A percentile compares a stretch with the other conserved stretches of the same genome.
These are phyloP conservation scores for Pseudogymnoascus sp. DNA, from an alignment of 2,329 filamentous ascomycete species.

Conservation along the genomic window DNA sequence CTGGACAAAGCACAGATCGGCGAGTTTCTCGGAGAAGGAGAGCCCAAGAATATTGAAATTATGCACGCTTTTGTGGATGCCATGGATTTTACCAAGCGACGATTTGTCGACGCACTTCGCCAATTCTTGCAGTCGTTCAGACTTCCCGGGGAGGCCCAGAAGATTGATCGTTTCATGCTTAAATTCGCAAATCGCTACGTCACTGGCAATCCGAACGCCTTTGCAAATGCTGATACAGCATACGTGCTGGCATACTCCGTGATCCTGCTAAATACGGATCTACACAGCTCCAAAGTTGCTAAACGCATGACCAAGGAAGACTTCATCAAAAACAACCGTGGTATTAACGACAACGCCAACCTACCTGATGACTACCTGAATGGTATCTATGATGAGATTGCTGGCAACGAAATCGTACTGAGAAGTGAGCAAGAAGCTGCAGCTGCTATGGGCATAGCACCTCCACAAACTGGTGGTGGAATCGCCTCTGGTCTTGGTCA, in stretches of 20 bases:
- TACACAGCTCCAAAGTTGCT: slow-evolving; percentile 79
- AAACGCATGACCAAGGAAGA: slow-evolving; percentile 91
- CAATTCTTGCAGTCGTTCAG: slow-evolving; percentile 93
- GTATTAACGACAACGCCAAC: slow-evolving; percentile 94
- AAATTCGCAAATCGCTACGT: slow-evolving; percentile 98
- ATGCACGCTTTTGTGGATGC: slow-evolving; percentile 97
- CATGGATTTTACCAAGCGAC: slow-evolving; percentile 87
- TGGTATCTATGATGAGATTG: slow-evolving; percentile 88
- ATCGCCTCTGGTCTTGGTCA: slow-evolving; percentile 79
- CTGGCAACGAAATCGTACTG: slow-evolving; percentile 83
- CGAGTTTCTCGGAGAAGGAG: slow-evolving; percentile 90
- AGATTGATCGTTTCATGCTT: slow-evolving; percentile 98
- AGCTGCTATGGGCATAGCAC: slow-evolving; percentile 61
- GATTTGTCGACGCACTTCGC: slow-evolving; percentile 86
- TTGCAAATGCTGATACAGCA: slow-evolving; percentile 95
- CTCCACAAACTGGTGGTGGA: slow-evolving; percentile 53
- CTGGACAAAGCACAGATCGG: slow-evolving; percentile 89
- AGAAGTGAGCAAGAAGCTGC: slow-evolving; percentile 86
- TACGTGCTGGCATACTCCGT: slow-evolving; percentile 96
- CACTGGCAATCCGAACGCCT: slow-evolving; percentile 89
- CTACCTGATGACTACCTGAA: slow-evolving; percentile 86
- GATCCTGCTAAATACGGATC: slow-evolving; percentile 91
- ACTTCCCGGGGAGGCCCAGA: slow-evolving; percentile 90
- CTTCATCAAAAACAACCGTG: slow-evolving; percentile 98
- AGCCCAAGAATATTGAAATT: slow-evolving; percentile 85